These are phyloP conservation scores for Saururus chinensis DNA, from an alignment of 164 flowering plant genomes.

Conservation along the genomic window DNA sequence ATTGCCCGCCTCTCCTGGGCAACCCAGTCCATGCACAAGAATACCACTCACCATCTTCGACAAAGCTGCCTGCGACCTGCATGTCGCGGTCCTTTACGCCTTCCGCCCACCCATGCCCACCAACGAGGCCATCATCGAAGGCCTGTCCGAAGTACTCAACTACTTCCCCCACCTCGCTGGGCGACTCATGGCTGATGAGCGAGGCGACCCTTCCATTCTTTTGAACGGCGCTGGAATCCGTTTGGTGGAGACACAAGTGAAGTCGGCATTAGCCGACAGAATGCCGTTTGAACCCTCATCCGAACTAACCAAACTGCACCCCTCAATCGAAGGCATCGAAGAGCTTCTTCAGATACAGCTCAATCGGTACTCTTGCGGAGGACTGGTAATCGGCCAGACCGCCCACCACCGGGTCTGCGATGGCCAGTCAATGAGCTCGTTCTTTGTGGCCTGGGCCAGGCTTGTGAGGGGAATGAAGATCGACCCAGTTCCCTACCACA, in stretches of 20 bases:
- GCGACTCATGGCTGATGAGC: background rate
- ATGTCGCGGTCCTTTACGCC: conserved; percentile 4
- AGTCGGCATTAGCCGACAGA: background rate
- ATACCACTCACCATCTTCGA: conserved; percentile 8
- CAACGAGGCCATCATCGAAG: conserved; percentile 1
- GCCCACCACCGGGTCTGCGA: conserved; percentile 8
- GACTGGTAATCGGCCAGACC: conserved; percentile 5
- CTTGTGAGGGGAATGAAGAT: background rate
- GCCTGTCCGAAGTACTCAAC: conserved; percentile 4
- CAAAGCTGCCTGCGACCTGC: conserved; percentile 7
- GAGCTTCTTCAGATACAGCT: conserved; percentile 10
- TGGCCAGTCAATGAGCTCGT: conserved; percentile 10
- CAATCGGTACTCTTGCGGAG: conserved; percentile 10
- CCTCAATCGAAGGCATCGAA: conserved; percentile 4
- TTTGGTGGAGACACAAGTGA: conserved; percentile 4
- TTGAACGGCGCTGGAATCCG: conserved; percentile 8
- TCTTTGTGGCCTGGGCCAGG: conserved; percentile 6
- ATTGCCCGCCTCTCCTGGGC: no score
- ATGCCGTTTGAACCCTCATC: conserved; percentile 7
- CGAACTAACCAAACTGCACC: conserved; percentile 5
- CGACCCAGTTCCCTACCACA: conserved; percentile 1
- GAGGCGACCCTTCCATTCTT: conserved; percentile 1
- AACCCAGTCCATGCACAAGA: no score
- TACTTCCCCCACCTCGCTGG: conserved; percentile 9
- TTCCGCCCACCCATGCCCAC: conserved; percentile 6